phyloP scores from a whole-genome alignment of 2,329 filamentous ascomycete species.

The Geosmithia flava region DNA sequence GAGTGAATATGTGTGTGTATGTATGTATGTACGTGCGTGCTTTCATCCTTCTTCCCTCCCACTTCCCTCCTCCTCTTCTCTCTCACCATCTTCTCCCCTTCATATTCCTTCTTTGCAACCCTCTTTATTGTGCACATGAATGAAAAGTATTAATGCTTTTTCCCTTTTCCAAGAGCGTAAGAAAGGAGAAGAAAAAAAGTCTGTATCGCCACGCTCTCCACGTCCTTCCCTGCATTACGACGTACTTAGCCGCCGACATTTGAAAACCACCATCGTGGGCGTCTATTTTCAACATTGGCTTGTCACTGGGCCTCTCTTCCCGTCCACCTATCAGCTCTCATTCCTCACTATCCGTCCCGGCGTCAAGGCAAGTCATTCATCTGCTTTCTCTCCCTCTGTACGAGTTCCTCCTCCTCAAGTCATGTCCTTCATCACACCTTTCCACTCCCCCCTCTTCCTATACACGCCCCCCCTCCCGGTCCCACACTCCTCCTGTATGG shows the following conservation, averaged over 20 bases:
- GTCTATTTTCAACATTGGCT: slow-evolving; percentile 1
- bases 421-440: background rate
- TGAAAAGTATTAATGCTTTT: background rate
- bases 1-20: too few relatives aligned
- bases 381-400: slow-evolving; percentile 4
- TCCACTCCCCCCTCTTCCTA: slow-evolving; percentile 19
- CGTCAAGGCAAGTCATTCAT: slow-evolving; percentile 8
- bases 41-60: background rate
- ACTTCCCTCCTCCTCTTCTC: background rate
- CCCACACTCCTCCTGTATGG: slow-evolving; percentile 16
- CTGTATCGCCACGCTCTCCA: background rate
- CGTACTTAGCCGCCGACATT: slow-evolving; percentile 1
- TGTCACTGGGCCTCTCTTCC: slow-evolving; percentile 1
- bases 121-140: background rate
- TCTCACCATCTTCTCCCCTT: too few relatives aligned
- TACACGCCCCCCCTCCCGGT: slow-evolving; percentile 20
- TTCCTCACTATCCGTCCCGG: slow-evolving; percentile 6
- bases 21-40: background rate
- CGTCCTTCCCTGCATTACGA: background rate
- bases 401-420: background rate
- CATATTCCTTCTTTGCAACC: background rate
- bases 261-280: slow-evolving; percentile 1
- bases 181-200: too few relatives aligned
- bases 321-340: slow-evolving; percentile 14
- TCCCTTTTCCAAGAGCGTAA: too few relatives aligned